Percentiles rank a stretch among this genome's conserved stretches.
These are phyloP conservation scores for Candida endomychidarum DNA, from an alignment of 805 yeast species.

Conservation along the genomic window DNA sequence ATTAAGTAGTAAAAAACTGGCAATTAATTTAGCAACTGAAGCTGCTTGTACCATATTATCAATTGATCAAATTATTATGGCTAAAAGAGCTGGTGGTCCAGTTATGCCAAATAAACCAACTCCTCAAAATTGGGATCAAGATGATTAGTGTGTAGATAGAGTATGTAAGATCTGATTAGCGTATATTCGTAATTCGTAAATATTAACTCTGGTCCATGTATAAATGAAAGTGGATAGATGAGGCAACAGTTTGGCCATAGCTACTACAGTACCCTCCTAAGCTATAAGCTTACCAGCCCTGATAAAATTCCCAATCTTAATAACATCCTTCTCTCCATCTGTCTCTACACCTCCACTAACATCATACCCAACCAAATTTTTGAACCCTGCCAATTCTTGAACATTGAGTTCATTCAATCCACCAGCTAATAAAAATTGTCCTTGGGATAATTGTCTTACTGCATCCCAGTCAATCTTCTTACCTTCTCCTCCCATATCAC, in stretches of 20 bases:
- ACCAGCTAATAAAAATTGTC: slow-evolving; percentile 75
- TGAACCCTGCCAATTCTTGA: slow-evolving; percentile 42
- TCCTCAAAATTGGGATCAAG: slow-evolving; percentile 97
- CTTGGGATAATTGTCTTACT: slow-evolving; percentile 35
- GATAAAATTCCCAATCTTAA: slow-evolving; percentile 62
- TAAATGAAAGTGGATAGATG: no score
- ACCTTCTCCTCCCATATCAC: slow-evolving; percentile 93
- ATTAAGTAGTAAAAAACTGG: slow-evolving; percentile 76
- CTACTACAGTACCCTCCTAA: neutral
- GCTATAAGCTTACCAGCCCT: slow-evolving; percentile 40
- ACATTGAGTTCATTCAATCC: slow-evolving; percentile 83
- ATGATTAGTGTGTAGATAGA: slow-evolving; percentile 48
- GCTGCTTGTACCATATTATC: slow-evolving; percentile 89
- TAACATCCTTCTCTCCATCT: slow-evolving; percentile 66
- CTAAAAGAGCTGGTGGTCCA: slow-evolving; percentile 99
- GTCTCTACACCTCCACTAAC: slow-evolving; percentile 95
- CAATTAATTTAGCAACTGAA: slow-evolving; percentile 91
- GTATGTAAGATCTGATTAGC: no score
- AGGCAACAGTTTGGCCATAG: no score
- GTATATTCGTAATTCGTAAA: no score
- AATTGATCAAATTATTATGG: slow-evolving; percentile 97
- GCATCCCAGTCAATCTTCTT: slow-evolving; percentile 68
- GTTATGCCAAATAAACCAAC: slow-evolving; percentile 78
- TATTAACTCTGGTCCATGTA: no score
- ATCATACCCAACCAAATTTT: slow-evolving; percentile 84